Evolutionary conservation across 2,329 filamentous ascomycete genomes (phyloP), one percentile per base, ranked within the genome.

Genomic region (Bipolaris bicolor): DNA sequence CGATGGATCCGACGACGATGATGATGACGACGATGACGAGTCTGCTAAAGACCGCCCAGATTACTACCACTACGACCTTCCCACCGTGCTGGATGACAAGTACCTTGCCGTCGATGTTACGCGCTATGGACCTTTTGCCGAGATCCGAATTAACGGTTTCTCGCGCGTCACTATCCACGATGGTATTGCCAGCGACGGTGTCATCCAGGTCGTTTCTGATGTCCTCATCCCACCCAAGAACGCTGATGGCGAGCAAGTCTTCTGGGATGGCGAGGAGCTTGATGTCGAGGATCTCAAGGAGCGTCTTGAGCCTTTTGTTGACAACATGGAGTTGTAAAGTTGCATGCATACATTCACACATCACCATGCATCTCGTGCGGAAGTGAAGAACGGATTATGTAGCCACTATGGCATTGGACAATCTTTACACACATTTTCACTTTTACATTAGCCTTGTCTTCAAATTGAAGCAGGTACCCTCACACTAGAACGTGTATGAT

Each of bases 81-180:
- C 88, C 0, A 96, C 91, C 0, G 78, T 92, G 16, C 81, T 97
- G 2, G 79, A 85, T 22, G 87, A 85, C 52, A 86, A 86, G 69
- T 83, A 81, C 44, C 71, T 97, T 3, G 84, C 84, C 29, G 84
- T 97, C 36, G 91, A 96, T 69, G 83, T 96, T 40, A 83, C 82
- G 3, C 80, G 83, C 13, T 89, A 84, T 67, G 86, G 85, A n/a
- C 85, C 89, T 0, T 87, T 90, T 68, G 86, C 90, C 50, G 82
- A 77, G 5, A 88, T 97, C 60, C 86, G 86, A 72, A 83, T 96
- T 68, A 97, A 97, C 69, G 90, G 88, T 13, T 88, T 88, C 64
- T 81, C 83, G 2, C 80, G 80, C 6, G 89, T 96, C 1, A 80
- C 81, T 0, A 79, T 91, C 6, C 81, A 87, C 61, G 92, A 97